A percentile compares a stretch with the other conserved stretches of the same genome.
Conservation (phyloP, 768 basidiomycete genomes). For the Pulveroboletus sp. region DNA sequence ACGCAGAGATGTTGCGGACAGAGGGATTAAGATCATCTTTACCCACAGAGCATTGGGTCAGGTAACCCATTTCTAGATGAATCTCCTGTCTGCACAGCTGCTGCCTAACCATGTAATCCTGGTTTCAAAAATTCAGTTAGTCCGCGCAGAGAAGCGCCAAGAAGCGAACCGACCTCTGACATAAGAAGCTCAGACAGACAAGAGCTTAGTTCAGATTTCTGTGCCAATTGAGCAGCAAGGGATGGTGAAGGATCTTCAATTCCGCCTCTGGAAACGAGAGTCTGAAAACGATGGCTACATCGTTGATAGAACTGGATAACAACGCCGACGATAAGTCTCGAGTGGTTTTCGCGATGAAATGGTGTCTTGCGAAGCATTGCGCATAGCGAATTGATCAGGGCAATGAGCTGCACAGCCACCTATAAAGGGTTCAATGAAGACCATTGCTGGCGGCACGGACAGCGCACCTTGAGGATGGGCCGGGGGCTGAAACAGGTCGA, state of each 20-base stretch:
- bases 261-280: conserved; percentile 49
- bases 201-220: conserved; percentile 69
- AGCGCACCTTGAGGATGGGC: conserved; percentile 72
- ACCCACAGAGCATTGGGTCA: conserved; percentile 49
- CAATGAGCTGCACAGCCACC: conserved; percentile 82
- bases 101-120: conserved; percentile 43
- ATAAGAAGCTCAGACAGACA: conserved; percentile 65
- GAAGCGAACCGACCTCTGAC: conserved; percentile 41
- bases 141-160: not conserved
- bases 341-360: conserved; percentile 93
- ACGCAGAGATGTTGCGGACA: conserved; percentile 61
- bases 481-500: conserved; percentile 60
- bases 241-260: conserved; percentile 39
- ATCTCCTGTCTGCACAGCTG: conserved; percentile 75
- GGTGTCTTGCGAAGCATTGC: conserved; percentile 87
- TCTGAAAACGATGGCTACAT: conserved; percentile 84
- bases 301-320: conserved; percentile 96
- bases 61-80: conserved; percentile 65
- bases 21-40: conserved; percentile 68
- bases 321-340: conserved; percentile 87
- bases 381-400: conserved; percentile 87
- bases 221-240: conserved; percentile 80
- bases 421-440: conserved; percentile 28
- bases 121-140: not conserved
- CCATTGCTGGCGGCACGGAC: not conserved